Conservation (phyloP, 768 basidiomycete genomes). For the Psilocybe tampanensis region DNA sequence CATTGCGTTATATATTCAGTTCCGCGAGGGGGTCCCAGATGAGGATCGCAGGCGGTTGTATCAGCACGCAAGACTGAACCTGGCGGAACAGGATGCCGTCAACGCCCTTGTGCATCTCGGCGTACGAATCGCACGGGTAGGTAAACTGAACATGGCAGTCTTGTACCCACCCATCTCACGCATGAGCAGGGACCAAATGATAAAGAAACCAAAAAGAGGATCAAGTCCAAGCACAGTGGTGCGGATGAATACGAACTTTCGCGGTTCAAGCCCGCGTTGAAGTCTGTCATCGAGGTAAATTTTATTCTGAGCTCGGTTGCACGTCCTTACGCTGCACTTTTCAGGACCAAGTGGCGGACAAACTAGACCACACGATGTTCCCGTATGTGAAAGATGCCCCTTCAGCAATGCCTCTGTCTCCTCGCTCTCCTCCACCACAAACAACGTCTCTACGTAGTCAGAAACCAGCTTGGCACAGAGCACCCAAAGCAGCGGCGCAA, state of each 20-base stretch:
- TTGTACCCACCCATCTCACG: background rate
- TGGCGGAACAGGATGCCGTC: slow-evolving; percentile 92
- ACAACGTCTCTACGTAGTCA: slow-evolving; percentile 84
- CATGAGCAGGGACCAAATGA: slow-evolving; percentile 65
- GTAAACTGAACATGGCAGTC: slow-evolving; percentile 21
- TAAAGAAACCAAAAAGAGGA: slow-evolving; percentile 76
- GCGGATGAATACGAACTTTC: slow-evolving; percentile 99
- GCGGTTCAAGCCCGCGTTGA: slow-evolving; percentile 84
- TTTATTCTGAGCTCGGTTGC: background rate
- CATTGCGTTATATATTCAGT: slow-evolving; percentile 92
- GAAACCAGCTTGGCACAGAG: slow-evolving; percentile 88
- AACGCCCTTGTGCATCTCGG: slow-evolving; percentile 87
- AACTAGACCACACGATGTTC: slow-evolving; percentile 77
- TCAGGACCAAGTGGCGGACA: slow-evolving; percentile 82
- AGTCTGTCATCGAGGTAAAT: slow-evolving; percentile 81
- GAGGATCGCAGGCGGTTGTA: slow-evolving; percentile 94
- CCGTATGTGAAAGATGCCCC: slow-evolving; percentile 90
- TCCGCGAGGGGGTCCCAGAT: slow-evolving; percentile 97
- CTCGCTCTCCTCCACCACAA: slow-evolving; percentile 55
- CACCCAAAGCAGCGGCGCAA: slow-evolving; percentile 51
- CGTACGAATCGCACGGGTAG: slow-evolving; percentile 79
- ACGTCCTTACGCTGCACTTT: background rate
- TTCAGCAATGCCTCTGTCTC: slow-evolving; percentile 44
- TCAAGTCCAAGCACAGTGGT: slow-evolving; percentile 72
- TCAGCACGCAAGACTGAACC: slow-evolving; percentile 87